Evolutionary conservation across 306 rosid genomes (phyloP), one percentile per base, ranked within the genome.

Genomic region (Gastrolobium villosum): DNA sequence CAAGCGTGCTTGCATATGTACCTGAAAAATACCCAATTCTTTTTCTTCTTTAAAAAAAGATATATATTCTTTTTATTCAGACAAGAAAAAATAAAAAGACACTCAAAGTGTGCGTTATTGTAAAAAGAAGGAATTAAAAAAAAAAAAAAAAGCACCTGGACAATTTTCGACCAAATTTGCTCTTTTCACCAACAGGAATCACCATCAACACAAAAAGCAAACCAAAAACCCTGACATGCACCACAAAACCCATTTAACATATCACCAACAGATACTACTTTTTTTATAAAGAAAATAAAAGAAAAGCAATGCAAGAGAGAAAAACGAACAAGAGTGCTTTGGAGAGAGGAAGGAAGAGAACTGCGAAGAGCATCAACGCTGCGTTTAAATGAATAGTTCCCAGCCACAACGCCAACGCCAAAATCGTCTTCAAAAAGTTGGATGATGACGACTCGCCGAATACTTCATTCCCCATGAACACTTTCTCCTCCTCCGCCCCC

Each of bases 1-100:
- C 89, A 79, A 65, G 84, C 99, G 56, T 88, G 86, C 68, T 75
- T 90, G 74, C 99, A 95, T 76, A 95, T 89, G 80, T 80, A 95
- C 90, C 98, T 95, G 85, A 48, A 87, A 85, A 28, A 49, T 46
- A 84, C 20, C 36, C 52, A 56, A 14, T 2, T 7, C 2, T 41
- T 49, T 7, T 13, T 11, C 5, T 34, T 9, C 2, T 46, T 46
- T 11, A 0, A 20, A 32, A 32, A 44, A 11, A 60, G 5, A 30
- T 30, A 28, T 2, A 10, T 20, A 20, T 20, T 20, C 5, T 6
- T 70, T 28, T 39, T 1, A 43, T 6, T 44, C 48, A 61, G 32
- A 65, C 15, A 31, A 35, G 40, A 73, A 40, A 10, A 45, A 20
- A 20, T 20, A 20, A 59, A 5, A 64, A 40, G 32, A 10, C 41